Conservation (phyloP, 2,329 filamentous ascomycete species). For the Graphium sp. region DNA sequence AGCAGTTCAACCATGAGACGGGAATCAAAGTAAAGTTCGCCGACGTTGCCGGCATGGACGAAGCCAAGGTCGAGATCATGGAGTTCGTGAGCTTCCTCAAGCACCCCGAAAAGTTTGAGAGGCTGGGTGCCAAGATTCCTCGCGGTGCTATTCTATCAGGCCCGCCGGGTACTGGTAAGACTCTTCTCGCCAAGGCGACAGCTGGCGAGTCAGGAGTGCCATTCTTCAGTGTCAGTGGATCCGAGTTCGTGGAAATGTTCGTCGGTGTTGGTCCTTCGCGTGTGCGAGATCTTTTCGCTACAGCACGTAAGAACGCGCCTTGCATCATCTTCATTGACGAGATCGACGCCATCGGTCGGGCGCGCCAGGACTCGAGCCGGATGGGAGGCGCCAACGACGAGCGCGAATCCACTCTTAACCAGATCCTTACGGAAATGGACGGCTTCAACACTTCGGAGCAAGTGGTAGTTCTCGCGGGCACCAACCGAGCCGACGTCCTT, state of each 20-base stretch:
- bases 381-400: constrained; percentile 85
- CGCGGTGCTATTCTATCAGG: constrained; percentile 92
- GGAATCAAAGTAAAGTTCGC: constrained; percentile 94
- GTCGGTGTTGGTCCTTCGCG: constrained; percentile 94
- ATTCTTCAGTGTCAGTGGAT: constrained; percentile 96
- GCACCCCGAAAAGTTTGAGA: constrained; percentile 81
- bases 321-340: constrained; percentile 99
- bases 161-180: constrained; percentile 98
- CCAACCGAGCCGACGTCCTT: constrained; percentile 85
- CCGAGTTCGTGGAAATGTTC: constrained; percentile 99
- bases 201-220: constrained; percentile 93
- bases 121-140: constrained; percentile 92
- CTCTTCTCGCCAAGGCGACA: constrained; percentile 88
- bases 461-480: constrained; percentile 91
- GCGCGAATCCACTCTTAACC: constrained; percentile 90
- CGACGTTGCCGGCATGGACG: constrained; percentile 94
- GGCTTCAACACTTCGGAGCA: constrained; percentile 96
- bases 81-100: constrained; percentile 97
- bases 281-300: constrained; percentile 87
- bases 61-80: constrained; percentile 97
- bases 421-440: constrained; percentile 98
- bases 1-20: constrained; percentile 94
- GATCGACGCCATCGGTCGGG: constrained; percentile 93
- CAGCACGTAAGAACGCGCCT: constrained; percentile 85
- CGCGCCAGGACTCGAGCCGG: constrained; percentile 58